Evolutionary conservation across 2,329 filamentous ascomycete genomes (phyloP).

Genomic region (Leptodontidium sp.): DNA sequence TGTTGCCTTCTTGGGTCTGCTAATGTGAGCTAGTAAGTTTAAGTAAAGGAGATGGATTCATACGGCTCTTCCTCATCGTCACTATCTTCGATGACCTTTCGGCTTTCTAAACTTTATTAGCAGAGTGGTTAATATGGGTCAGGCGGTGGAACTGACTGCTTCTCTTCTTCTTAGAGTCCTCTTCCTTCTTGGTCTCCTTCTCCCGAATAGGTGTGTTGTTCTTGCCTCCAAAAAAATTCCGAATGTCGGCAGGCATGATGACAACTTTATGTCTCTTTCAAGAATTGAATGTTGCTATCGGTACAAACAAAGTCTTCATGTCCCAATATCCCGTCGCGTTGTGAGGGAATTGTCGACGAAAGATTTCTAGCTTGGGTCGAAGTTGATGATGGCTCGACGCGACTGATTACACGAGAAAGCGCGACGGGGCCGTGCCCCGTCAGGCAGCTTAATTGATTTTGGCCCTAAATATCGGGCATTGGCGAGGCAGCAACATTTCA

Average conservation of each 20-base stretch:
- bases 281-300: neutral
- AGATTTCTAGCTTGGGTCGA: neutral
- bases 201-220: slow-evolving; percentile 61
- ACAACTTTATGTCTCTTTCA: neutral
- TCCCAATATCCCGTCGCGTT: neutral
- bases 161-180: slow-evolving; percentile 46
- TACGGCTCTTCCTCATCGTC: slow-evolving; percentile 76
- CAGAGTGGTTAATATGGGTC: neutral
- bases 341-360: slow-evolving; percentile 1
- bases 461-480: slow-evolving; percentile 21
- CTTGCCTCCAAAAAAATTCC: slow-evolving; percentile 88
- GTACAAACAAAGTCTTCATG: neutral
- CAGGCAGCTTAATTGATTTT: slow-evolving; percentile 22
- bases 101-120: slow-evolving; percentile 52
- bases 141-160: slow-evolving; percentile 37
- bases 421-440: slow-evolving; percentile 25
- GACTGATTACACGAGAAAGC: slow-evolving; percentile 33
- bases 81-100: slow-evolving; percentile 82
- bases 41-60: slow-evolving; percentile 46
- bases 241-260: slow-evolving; percentile 84
- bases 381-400: slow-evolving; percentile 34
- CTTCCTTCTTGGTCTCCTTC: slow-evolving; percentile 49
- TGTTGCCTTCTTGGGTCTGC: slow-evolving; percentile 59
- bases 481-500: slow-evolving; percentile 9
- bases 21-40: slow-evolving; percentile 35